phyloP scores from a whole-genome alignment of 495 filamentous ascomycete species.

The Aspergillus ellipticus region DNA sequence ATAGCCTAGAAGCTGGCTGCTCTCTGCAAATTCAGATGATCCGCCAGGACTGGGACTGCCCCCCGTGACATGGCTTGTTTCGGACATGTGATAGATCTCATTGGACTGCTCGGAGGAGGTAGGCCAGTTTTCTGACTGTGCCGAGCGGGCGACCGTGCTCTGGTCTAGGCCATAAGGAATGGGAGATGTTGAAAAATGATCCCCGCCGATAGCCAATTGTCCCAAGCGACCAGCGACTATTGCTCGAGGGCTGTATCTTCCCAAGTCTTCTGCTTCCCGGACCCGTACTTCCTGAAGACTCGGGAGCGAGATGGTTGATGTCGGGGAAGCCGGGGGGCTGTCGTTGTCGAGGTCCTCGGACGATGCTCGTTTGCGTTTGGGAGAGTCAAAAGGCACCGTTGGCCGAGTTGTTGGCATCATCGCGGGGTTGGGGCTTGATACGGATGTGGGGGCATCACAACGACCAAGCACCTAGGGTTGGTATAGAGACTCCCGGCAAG shows the following conservation, averaged over 20 bases:
- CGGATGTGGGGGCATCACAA: conserved; percentile 24
- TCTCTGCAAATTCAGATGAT: background rate
- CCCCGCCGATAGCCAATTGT: conserved; percentile 55
- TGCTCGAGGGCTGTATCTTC: conserved; percentile 55
- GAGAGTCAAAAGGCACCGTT: conserved; percentile 28
- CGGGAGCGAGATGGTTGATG: conserved; percentile 29
- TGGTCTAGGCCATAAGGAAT: conserved; percentile 17
- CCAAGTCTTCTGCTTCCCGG: conserved; percentile 33
- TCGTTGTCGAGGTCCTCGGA: conserved; percentile 31
- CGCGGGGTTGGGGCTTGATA: conserved; percentile 22
- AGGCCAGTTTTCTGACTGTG: conserved; percentile 14
- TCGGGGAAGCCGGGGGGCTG: conserved; percentile 36
- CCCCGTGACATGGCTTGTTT: conserved; percentile 11
- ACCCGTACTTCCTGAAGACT: conserved; percentile 36
- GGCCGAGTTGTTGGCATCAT: conserved; percentile 31
- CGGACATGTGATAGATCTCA: conserved; percentile 20
- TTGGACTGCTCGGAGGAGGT: background rate
- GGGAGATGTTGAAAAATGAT: conserved; percentile 27
- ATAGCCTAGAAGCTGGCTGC: background rate
- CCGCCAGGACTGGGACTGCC: conserved; percentile 6
- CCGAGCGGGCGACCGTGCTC: conserved; percentile 5
- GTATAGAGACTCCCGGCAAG: background rate
- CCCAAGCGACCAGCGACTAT: conserved; percentile 62
- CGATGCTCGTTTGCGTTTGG: conserved; percentile 41
- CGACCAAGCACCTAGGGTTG: conserved; percentile 6